Base-by-base conservation (phyloP, 441 rosid species). In the Biscutella auriculata region DNA sequence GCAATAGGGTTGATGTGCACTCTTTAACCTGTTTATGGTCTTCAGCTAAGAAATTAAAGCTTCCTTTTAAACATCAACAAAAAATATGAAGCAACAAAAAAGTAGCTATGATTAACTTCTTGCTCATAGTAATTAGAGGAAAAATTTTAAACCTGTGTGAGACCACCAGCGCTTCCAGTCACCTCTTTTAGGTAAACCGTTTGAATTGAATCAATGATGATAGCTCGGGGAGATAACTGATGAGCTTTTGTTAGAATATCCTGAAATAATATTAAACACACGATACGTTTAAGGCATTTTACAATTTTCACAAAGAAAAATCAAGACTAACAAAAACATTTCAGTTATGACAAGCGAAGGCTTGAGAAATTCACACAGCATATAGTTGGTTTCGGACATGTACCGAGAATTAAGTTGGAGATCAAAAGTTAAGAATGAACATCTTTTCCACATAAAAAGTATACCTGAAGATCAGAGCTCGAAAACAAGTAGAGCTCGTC, bases 401-500 rank as follows among this genome's bases (percentile, higher is more conserved):
- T 9, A 16, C 29, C 30, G 56, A 53, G 14, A 41, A 25, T 10
- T 40, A 12, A 34, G 47, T 44, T 16, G 53, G 43, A 16, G 39
- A 10, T 35, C 13, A 33, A 54, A 36, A 23, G 45, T 15, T 26
- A 8, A 26, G 21, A 27, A 55, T 29, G 4, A 14, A 9, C 13
- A 36, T 36, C 14, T 29, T 33, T 36, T 51, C 42, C 53, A 57
- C 60, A 25, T 6, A 6, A 28, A 21, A 40, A 40, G 43, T 27
- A 43, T 57, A 85, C 98, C 95, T 88, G 95, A 74, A 88, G 70
- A 71, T 92, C 94, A 35, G 96, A 88, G 63, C 95, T 86, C 6
- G 95, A 84, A 66, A 85, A 88, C 32, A 91, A 69, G 76, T 71
- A 86, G 67, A 91, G 80, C 50, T 81, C 84, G 27, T 85, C 79